phyloP scores from a whole-genome alignment of 768 basidiomycete species.

The Boletus pseudopeckii region DNA sequence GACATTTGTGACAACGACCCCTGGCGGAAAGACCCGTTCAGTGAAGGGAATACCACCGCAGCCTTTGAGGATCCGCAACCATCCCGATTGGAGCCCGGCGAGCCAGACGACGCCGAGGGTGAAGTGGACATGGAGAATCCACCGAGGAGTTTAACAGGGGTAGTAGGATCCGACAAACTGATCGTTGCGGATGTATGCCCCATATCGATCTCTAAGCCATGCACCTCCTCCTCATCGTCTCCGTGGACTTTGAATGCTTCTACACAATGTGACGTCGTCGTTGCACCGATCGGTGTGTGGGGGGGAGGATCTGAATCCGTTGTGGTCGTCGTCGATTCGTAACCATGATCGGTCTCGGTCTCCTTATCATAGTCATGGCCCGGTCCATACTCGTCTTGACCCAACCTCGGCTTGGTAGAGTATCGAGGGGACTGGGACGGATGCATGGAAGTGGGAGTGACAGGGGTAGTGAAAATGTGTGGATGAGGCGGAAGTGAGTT shows the following conservation, averaged over 20 bases:
- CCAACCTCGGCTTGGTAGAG: not conserved
- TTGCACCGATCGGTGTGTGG: slow-evolving; percentile 22
- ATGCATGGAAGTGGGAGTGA: not conserved
- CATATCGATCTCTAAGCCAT: slow-evolving; percentile 6
- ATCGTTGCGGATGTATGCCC: not conserved
- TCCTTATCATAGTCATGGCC: slow-evolving; percentile 21
- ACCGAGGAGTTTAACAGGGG: slow-evolving; percentile 15
- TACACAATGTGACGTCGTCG: slow-evolving; percentile 2
- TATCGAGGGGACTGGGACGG: slow-evolving; percentile 1
- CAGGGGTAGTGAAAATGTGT: slow-evolving; percentile 2
- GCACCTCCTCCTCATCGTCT: slow-evolving; percentile 11
- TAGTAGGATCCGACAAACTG: slow-evolving; percentile 12
- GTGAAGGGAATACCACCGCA: slow-evolving; percentile 23
- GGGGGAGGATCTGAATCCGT: slow-evolving; percentile 28
- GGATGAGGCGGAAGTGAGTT: slow-evolving; percentile 4
- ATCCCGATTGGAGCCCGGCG: not conserved
- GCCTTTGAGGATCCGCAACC: slow-evolving; percentile 6
- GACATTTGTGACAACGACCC: not conserved
- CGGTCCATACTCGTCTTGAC: slow-evolving; percentile 1
- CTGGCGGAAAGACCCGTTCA: slow-evolving; percentile 24
- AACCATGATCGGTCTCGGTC: slow-evolving; percentile 23
- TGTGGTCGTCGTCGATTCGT: slow-evolving; percentile 27
- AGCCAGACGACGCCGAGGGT: not conserved
- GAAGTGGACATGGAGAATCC: slow-evolving; percentile 10
- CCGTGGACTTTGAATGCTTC: slow-evolving; percentile 8